Conservation (phyloP, 345 rosid genomes). For the Litchi chinensis region DNA sequence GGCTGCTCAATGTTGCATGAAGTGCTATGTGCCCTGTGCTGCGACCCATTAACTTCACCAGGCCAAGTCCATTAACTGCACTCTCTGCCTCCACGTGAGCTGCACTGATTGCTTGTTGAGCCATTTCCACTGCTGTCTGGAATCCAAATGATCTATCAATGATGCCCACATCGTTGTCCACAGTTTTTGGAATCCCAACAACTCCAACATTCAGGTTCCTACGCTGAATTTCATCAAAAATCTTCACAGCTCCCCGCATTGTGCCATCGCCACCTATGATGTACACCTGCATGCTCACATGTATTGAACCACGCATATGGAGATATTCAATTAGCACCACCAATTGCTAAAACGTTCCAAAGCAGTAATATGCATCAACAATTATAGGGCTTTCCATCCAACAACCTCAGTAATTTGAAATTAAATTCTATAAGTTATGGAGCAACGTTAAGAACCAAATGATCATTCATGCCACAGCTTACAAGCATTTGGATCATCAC, state of each 20-base stretch:
- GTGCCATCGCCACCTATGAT: conserved; percentile 90
- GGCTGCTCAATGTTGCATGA: conserved; percentile 85
- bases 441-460: not conserved
- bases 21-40: conserved; percentile 93
- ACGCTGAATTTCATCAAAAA: conserved; percentile 53
- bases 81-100: conserved; percentile 94
- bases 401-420: not conserved
- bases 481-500: not conserved
- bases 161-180: conserved; percentile 86
- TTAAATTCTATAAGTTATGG: not conserved
- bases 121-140: conserved; percentile 94
- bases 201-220: conserved; percentile 57
- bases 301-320: not conserved
- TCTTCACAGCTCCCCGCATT: conserved; percentile 78
- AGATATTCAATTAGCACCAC: not conserved
- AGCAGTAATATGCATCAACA: too few species aligned
- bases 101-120: conserved; percentile 80
- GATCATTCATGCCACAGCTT: not conserved
- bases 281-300: conserved; percentile 57
- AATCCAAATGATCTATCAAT: conserved; percentile 91
- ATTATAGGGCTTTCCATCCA: not conserved
- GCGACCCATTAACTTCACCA: conserved; percentile 92
- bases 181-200: conserved; percentile 79
- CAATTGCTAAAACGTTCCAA: not conserved
- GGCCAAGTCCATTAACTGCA: conserved; percentile 85